Percentiles rank a stretch among this genome's conserved stretches.
phyloP scores from a whole-genome alignment of 305 asterid species.

The Striga hermonthica region DNA sequence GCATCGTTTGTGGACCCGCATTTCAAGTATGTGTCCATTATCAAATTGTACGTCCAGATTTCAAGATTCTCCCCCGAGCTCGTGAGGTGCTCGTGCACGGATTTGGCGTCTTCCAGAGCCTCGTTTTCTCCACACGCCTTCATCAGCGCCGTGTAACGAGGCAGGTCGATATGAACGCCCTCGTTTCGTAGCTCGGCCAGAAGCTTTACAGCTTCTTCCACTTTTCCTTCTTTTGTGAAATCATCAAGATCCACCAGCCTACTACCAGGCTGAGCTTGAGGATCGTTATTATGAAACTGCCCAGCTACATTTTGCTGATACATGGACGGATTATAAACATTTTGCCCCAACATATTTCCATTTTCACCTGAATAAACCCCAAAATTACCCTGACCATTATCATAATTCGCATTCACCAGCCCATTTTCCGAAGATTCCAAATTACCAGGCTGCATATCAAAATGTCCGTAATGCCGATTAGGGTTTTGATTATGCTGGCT shows the following conservation, averaged over 20 bases:
- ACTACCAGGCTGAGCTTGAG: conserved; percentile 30
- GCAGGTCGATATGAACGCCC: conserved; percentile 47
- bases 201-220: conserved; percentile 59
- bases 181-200: conserved; percentile 49
- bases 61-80: conserved; percentile 48
- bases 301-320: conserved; percentile 31
- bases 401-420: neutral
- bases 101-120: conserved; percentile 60
- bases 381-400: conserved; percentile 19
- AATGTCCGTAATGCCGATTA: conserved; percentile 25
- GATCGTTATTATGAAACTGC: conserved; percentile 26
- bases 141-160: conserved; percentile 53
- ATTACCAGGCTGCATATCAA: neutral
- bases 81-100: conserved; percentile 56
- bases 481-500: conserved; percentile 26
- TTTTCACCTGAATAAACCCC: conserved; percentile 25
- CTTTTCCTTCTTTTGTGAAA: conserved; percentile 47
- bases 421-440: neutral
- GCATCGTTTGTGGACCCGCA: conserved; percentile 80
- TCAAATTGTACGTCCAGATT: conserved; percentile 50
- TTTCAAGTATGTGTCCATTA: conserved; percentile 70
- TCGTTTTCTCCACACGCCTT: conserved; percentile 59
- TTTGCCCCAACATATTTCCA: conserved; percentile 29
- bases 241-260: conserved; percentile 58
- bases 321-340: conserved; percentile 22